These are phyloP conservation scores for Sideroxylon spinosum DNA, from an alignment of 179 eudicot species.

Conservation along the genomic window DNA sequence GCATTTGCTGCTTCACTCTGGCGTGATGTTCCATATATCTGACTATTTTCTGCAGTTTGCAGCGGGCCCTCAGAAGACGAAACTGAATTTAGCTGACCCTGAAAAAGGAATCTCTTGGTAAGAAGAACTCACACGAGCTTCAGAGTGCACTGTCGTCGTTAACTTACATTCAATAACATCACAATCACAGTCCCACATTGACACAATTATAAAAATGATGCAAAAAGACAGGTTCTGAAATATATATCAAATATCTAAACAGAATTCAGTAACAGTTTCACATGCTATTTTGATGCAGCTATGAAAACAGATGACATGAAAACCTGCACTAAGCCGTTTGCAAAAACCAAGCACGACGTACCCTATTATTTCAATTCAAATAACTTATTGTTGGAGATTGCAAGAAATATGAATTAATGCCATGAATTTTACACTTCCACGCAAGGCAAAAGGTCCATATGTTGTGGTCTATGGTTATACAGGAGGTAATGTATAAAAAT, in stretches of 20 bases:
- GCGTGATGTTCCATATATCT: slow-evolving; percentile 44
- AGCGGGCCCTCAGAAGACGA: slow-evolving; percentile 64
- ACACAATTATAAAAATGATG: too few relatives aligned
- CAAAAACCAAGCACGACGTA: neutral
- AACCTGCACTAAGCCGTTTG: too few relatives aligned
- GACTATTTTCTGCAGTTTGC: slow-evolving; percentile 49
- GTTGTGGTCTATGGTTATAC: neutral
- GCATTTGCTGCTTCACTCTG: slow-evolving; percentile 50
- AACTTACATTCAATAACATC: neutral
- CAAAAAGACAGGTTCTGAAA: too few relatives aligned
- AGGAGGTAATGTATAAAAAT: neutral
- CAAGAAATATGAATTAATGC: neutral
- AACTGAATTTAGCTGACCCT: slow-evolving; percentile 81
- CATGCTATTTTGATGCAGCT: neutral
- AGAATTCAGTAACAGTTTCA: neutral
- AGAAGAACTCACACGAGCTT: neutral
- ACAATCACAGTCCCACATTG: neutral
- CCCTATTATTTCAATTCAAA: too few relatives aligned
- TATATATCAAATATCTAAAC: neutral
- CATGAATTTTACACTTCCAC: neutral
- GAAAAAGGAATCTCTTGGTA: slow-evolving; percentile 6
- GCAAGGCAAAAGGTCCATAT: neutral
- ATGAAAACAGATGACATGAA: neutral
- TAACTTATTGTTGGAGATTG: neutral
- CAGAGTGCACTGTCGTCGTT: neutral